These are phyloP conservation scores for Fusarium virguliforme DNA, from an alignment of 2,329 filamentous ascomycete species.

Conservation along the genomic window DNA sequence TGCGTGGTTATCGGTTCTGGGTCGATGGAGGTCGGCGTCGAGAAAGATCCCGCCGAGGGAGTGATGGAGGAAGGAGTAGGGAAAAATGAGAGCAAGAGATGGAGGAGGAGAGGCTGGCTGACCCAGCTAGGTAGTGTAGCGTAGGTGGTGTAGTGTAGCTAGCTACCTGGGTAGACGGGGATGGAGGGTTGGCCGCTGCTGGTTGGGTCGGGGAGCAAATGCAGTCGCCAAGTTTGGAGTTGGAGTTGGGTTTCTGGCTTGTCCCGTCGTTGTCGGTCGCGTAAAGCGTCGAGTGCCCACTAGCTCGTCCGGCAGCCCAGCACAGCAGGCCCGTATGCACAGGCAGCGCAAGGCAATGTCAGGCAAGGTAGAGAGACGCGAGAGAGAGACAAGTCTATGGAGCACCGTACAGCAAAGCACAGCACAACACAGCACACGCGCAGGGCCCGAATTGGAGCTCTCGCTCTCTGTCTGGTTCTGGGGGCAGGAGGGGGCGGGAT, in stretches of 20 bases:
- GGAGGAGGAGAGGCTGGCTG: constrained; percentile 29
- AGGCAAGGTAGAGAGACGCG: constrained; percentile 11
- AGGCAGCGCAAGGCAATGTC: constrained; percentile 12
- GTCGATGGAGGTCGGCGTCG: constrained; percentile 43
- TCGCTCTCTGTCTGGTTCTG: constrained; percentile 2
- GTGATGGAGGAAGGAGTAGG: constrained; percentile 29
- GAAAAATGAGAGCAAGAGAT: constrained; percentile 42
- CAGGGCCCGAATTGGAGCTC: constrained; percentile 16
- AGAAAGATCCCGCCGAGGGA: constrained; percentile 35
- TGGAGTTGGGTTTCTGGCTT: constrained; percentile 38
- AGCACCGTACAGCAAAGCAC: constrained; percentile 26
- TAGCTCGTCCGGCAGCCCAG: constrained; percentile 27
- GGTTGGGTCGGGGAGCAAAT: constrained; percentile 44
- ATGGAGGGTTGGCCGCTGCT: constrained; percentile 40
- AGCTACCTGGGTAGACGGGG: constrained; percentile 19
- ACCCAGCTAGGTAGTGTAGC: constrained; percentile 37
- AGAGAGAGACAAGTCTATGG: constrained; percentile 13
- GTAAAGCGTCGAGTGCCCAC: constrained; percentile 13
- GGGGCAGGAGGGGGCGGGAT: constrained; percentile 40
- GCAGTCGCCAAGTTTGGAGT: constrained; percentile 48
- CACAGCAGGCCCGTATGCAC: not conserved
- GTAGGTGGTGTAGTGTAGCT: constrained; percentile 39
- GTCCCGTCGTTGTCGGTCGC: constrained; percentile 19
- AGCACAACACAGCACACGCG: constrained; percentile 18
- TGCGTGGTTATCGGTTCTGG: constrained; percentile 45